Percentiles rank a stretch among this genome's conserved stretches.
Conservation (phyloP, 495 filamentous ascomycete genomes). For the Neurospora tetraspora region DNA sequence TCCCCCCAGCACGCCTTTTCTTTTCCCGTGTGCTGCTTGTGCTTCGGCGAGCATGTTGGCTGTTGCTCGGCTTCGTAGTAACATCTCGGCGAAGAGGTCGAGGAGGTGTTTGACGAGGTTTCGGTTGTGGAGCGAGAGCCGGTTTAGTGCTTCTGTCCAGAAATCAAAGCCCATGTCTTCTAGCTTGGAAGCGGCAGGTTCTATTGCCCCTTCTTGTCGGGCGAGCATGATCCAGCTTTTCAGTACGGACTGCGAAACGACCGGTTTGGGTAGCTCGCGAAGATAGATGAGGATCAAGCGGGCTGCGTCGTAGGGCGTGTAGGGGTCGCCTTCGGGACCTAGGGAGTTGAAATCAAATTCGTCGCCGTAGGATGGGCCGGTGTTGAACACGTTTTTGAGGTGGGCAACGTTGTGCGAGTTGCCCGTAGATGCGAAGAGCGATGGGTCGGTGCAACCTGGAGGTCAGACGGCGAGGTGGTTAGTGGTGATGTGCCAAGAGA, state of each 20-base stretch:
- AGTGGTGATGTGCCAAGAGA: neutral
- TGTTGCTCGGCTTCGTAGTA: constrained; percentile 1
- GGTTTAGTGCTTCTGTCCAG: constrained; percentile 25
- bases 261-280: constrained; percentile 15
- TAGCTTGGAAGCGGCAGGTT: constrained; percentile 10
- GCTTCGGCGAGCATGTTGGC: neutral
- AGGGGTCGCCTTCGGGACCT: constrained; percentile 7
- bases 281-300: constrained; percentile 18
- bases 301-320: constrained; percentile 19
- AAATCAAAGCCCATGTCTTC: constrained; percentile 23
- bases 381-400: constrained; percentile 16
- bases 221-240: constrained; percentile 20
- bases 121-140: constrained; percentile 14
- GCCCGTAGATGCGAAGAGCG: constrained; percentile 14
- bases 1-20: neutral
- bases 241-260: constrained; percentile 14
- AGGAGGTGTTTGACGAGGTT: constrained; percentile 20
- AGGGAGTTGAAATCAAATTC: constrained; percentile 11
- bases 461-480: neutral
- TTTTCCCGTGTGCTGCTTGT: neutral
- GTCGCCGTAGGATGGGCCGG: constrained; percentile 12
- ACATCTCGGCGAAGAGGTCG: constrained; percentile 16
- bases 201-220: constrained; percentile 18
- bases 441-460: constrained; percentile 8
- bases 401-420: constrained; percentile 13